A percentile compares a stretch with the other conserved stretches of the same genome.
phyloP scores from a whole-genome alignment of 441 rosid species.

The Pelargonium myrrhifolium region DNA sequence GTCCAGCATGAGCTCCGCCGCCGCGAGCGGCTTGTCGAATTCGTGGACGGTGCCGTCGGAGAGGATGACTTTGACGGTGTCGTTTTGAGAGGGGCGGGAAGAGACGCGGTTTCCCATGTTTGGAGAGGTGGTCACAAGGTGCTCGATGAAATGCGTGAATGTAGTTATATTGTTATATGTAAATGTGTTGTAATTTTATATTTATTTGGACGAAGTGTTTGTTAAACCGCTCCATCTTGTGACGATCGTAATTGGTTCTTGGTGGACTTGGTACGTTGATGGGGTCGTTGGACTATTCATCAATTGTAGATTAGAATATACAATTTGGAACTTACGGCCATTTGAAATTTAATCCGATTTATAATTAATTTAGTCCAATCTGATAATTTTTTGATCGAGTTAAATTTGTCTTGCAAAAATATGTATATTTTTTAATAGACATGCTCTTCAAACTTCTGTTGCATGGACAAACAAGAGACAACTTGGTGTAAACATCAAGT shows the following conservation, averaged over 20 bases:
- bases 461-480: no score
- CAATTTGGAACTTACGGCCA: no score
- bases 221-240: background rate
- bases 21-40: background rate
- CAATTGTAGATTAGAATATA: no score
- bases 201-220: background rate
- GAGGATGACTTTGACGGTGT: slow-evolving; percentile 1
- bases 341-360: no score
- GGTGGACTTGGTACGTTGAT: slow-evolving; percentile 7
- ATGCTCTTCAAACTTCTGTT: no score
- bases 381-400: no score
- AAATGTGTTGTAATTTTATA: background rate
- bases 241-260: background rate
- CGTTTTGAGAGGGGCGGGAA: background rate
- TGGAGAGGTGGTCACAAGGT: background rate
- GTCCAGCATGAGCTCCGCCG: background rate
- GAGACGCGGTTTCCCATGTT: slow-evolving; percentile 1
- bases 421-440: no score
- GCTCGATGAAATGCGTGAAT: background rate
- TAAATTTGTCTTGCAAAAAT: no score
- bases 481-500: no score
- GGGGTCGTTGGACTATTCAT: background rate
- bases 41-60: background rate
- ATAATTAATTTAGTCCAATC: no score
- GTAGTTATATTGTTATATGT: background rate